A percentile compares a stretch with the other conserved stretches of the same genome.
Evolutionary conservation across 78 protist species (phyloP).

Genomic region (Dictyostelium brefeldianum): DNA sequence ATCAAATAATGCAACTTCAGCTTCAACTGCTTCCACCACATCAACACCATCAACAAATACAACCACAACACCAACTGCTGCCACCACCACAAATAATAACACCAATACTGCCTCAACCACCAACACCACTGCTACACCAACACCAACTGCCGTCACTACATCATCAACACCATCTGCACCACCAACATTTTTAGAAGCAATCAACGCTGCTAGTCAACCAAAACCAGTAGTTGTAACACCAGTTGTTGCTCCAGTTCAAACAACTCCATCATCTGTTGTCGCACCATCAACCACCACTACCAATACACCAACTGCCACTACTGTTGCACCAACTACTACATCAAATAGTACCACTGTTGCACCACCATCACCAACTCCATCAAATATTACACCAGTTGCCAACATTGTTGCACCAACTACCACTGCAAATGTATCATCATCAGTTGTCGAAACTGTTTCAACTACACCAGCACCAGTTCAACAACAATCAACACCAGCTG

Average conservation of each 20-base stretch:
- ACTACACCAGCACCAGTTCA: neutral
- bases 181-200: neutral
- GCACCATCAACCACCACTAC: neutral
- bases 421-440: neutral
- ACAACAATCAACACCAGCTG: neutral
- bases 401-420: neutral
- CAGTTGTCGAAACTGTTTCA: neutral
- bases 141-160: constrained; percentile 28
- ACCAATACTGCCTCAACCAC: constrained; percentile 38
- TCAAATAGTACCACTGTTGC: neutral
- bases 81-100: neutral
- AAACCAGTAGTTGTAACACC: constrained; percentile 21
- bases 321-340: constrained; percentile 1
- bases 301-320: neutral
- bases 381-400: neutral
- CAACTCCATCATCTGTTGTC: neutral
- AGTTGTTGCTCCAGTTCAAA: neutral
- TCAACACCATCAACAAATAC: neutral
- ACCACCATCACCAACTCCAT: constrained; percentile 2
- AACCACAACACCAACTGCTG: constrained; percentile 8
- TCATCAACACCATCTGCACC: constrained; percentile 16
- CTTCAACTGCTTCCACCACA: neutral
- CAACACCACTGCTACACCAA: neutral
- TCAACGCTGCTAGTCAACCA: constrained; percentile 20
- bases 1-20: neutral